phyloP scores from a whole-genome alignment of 352 stramenopile genomes.

The Globisporangium orthogonon region DNA sequence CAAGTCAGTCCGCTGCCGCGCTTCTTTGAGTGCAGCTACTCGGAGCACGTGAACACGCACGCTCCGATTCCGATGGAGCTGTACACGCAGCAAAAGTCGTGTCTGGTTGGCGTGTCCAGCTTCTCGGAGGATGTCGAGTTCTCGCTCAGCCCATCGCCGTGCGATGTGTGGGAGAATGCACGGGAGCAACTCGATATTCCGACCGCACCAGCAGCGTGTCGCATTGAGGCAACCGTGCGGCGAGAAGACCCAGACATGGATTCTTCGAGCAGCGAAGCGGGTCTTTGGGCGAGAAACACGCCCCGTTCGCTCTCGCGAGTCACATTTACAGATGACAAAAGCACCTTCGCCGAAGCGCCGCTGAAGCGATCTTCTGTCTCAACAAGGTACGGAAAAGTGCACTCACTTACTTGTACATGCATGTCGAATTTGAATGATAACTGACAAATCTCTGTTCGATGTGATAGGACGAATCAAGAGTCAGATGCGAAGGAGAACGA shows the following conservation, averaged over 20 bases:
- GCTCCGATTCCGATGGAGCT: constrained; percentile 28
- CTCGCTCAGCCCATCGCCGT: constrained; percentile 22
- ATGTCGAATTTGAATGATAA: not conserved
- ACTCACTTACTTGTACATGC: not conserved
- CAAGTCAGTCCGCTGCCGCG: constrained; percentile 36
- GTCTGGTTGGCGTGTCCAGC: constrained; percentile 46
- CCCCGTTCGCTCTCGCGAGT: constrained; percentile 2
- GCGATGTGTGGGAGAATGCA: constrained; percentile 34
- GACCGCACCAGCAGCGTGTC: not conserved
- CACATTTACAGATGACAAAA: not conserved
- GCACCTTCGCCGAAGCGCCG: not conserved
- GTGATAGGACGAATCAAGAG: not conserved
- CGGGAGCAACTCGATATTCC: constrained; percentile 26
- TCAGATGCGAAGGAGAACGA: constrained; percentile 1
- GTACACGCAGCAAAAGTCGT: constrained; percentile 29
- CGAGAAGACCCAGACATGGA: not conserved
- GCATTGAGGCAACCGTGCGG: not conserved
- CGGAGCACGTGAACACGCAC: constrained; percentile 6
- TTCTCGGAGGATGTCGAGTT: constrained; percentile 50
- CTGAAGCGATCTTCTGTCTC: not conserved
- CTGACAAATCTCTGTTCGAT: not conserved
- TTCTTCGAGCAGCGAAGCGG: not conserved
- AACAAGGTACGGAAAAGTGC: constrained; percentile 1
- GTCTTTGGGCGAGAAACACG: not conserved
- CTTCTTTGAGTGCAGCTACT: constrained; percentile 66